Base-by-base conservation (phyloP, 352 stramenopile genomes). In the Peronospora belbahrii region DNA sequence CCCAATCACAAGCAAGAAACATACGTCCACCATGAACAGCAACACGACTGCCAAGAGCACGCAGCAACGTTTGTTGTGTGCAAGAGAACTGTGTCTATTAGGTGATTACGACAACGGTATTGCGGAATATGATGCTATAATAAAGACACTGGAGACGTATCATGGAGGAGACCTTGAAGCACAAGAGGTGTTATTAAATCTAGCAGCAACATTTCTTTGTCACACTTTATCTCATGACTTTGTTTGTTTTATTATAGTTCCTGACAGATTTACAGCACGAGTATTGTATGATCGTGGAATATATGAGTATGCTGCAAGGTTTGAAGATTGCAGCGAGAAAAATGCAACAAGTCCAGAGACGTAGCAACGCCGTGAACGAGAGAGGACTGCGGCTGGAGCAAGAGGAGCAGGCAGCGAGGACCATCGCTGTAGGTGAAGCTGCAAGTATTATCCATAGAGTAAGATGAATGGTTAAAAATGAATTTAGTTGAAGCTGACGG, bases 71-170 rank as follows among this genome's bases (percentile, higher is more conserved):
- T 61, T 87, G 14, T 44, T 85, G 47, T 70, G 72, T 10, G 72
- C 72, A 19, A 37, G 73, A 17, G 75, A 85, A 63, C 57, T 85
- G 37, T 87, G 70, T 62, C 62, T 85, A 10, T 39, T 85, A 4
- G 75, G 72, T 22, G 68, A 87, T 37, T 87, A 84, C 42, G 68
- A 76, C 3, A 43, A 20, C 2, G 72, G 75, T 1, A 46, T 85
- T 7, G 36, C 40, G 6, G 70, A 77, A 51, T 81, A 80, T 41
- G 52, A 48, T 14, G 37, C 47, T 3, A 61, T 67, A n/a, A 25
- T 67, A 25, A 52, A 63, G 42, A 50, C 56, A 11, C 25, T 82
- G 13, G 51, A 75, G 56, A 48, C 35, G 13, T 59, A 74, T 43
- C 55, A 60, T 14, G 37, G 54, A n/a, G 47, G 50, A 28, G 34